Conservation (phyloP, 2,329 filamentous ascomycete species). For the Cylindrodendrum hubeiense region DNA sequence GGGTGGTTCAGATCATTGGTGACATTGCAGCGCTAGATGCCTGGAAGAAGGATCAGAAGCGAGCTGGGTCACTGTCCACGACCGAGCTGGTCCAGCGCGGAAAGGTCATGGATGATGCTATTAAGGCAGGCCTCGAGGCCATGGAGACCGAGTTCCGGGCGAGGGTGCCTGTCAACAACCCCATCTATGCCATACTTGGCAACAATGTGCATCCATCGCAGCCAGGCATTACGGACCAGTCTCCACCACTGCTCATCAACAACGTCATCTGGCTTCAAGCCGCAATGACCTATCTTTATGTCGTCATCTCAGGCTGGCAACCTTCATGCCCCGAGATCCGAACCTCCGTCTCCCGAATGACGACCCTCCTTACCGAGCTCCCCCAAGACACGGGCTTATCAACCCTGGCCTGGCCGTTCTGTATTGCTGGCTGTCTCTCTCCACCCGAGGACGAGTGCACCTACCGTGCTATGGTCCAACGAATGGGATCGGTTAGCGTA, state of each 20-base stretch:
- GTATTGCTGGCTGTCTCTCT: slow-evolving; percentile 56
- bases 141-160: slow-evolving; percentile 42
- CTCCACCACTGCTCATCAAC: slow-evolving; percentile 42
- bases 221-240: slow-evolving; percentile 31
- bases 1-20: slow-evolving; percentile 66
- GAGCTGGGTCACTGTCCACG: slow-evolving; percentile 58
- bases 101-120: slow-evolving; percentile 53
- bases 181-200: slow-evolving; percentile 31
- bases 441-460: slow-evolving; percentile 54
- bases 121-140: slow-evolving; percentile 48
- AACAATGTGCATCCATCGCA: slow-evolving; percentile 41
- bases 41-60: slow-evolving; percentile 65
- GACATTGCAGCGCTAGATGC: slow-evolving; percentile 65
- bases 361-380: slow-evolving; percentile 50
- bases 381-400: slow-evolving; percentile 48
- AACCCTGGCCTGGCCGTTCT: slow-evolving; percentile 56
- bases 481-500: slow-evolving; percentile 56
- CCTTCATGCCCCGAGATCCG: slow-evolving; percentile 58
- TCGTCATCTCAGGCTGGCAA: slow-evolving; percentile 65
- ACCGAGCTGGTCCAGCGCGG: slow-evolving; percentile 60
- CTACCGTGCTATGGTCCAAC: slow-evolving; percentile 56
- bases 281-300: slow-evolving; percentile 59
- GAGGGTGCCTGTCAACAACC: slow-evolving; percentile 9
- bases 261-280: slow-evolving; percentile 63
- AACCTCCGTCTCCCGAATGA: slow-evolving; percentile 47